phyloP scores from a whole-genome alignment of 345 rosid genomes.

The Carallia pectinifolia region DNA sequence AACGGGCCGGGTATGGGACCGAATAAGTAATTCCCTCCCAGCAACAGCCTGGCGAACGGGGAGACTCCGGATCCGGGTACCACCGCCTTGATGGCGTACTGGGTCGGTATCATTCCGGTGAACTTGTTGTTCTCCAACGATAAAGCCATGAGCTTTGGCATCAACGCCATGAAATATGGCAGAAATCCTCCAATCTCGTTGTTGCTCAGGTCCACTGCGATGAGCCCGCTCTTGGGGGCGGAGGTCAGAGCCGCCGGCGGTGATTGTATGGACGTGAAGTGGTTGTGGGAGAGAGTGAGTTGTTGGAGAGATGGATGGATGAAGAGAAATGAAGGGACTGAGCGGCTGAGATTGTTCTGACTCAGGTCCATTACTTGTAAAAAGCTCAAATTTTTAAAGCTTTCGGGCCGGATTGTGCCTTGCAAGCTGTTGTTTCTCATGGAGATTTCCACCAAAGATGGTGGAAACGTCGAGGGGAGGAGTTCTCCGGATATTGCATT shows the following conservation, averaged over 20 bases:
- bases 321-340: conserved; percentile 54
- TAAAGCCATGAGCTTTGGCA: conserved; percentile 47
- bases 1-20: conserved; percentile 73
- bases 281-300: conserved; percentile 68
- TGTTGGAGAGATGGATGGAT: conserved; percentile 72
- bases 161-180: conserved; percentile 32
- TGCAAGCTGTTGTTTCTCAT: conserved; percentile 63
- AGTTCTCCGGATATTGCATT: conserved; percentile 61
- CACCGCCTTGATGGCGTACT: conserved; percentile 38
- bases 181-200: conserved; percentile 35
- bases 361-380: conserved; percentile 74
- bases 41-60: conserved; percentile 62
- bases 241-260: conserved; percentile 20
- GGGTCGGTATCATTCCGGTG: conserved; percentile 43
- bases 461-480: conserved; percentile 56
- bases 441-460: conserved; percentile 58
- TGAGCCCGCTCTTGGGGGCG: conserved; percentile 44
- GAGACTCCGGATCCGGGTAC: conserved; percentile 43
- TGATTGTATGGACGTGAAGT: conserved; percentile 52
- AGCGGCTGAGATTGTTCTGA: conserved; percentile 55
- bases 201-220: conserved; percentile 44
- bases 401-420: conserved; percentile 48
- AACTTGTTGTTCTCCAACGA: conserved; percentile 40
- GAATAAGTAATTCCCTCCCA: conserved; percentile 79
- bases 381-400: conserved; percentile 25